Conservation (phyloP, 1,139 yeast species). For the Magnusiomyces suaveolens region DNA sequence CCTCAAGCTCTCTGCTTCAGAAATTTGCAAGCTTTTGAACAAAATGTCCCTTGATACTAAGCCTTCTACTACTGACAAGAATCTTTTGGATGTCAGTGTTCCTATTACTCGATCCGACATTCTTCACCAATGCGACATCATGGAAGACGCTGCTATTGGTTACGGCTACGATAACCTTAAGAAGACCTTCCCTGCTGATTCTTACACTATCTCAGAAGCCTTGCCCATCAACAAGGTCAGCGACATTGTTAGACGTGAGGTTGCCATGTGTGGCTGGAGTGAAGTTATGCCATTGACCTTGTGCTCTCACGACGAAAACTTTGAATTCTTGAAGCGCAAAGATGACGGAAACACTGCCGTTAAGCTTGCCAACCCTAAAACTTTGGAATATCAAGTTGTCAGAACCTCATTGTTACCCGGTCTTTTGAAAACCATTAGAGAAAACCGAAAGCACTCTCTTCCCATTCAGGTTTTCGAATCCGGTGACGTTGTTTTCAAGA, state of each 20-base stretch:
- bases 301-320: slow-evolving; percentile 95
- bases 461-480: slow-evolving; percentile 93
- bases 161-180: slow-evolving; percentile 87
- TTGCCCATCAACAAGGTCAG: slow-evolving; percentile 84
- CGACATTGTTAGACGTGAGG: slow-evolving; percentile 82
- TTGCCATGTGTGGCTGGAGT: slow-evolving; percentile 91
- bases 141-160: slow-evolving; percentile 97
- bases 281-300: slow-evolving; percentile 94
- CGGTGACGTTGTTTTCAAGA: slow-evolving; percentile 89
- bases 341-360: slow-evolving; percentile 79
- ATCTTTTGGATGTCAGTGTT: slow-evolving; percentile 56
- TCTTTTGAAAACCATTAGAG: slow-evolving; percentile 85
- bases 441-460: slow-evolving; percentile 88
- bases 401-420: slow-evolving; percentile 94
- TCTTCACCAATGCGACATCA: slow-evolving; percentile 93
- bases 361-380: slow-evolving; percentile 90
- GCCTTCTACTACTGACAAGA: slow-evolving; percentile 41
- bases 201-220: slow-evolving; percentile 76
- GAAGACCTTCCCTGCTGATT: slow-evolving; percentile 71
- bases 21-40: slow-evolving; percentile 56
- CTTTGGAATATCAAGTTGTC: slow-evolving; percentile 93
- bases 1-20: slow-evolving; percentile 55
- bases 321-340: slow-evolving; percentile 62
- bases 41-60: slow-evolving; percentile 74
- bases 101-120: slow-evolving; percentile 95